phyloP scores from a whole-genome alignment of 2,329 filamentous ascomycete genomes.

The Phyllosticta capitalensis region DNA sequence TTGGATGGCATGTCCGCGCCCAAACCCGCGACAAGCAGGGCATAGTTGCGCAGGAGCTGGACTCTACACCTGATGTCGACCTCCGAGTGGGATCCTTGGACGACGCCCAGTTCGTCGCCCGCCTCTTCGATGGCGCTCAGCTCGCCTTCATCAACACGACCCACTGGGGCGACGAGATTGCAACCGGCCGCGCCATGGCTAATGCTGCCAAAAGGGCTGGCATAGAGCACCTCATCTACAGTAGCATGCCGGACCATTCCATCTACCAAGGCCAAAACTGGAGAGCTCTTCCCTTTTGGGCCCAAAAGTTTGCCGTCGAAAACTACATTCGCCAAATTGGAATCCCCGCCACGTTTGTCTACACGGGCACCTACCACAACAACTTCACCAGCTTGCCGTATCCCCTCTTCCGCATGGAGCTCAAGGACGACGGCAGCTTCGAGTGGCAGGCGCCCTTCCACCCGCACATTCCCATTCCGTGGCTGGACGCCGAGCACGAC shows the following conservation, averaged over 20 bases:
- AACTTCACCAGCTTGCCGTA: conserved; percentile 93
- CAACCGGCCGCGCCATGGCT: conserved; percentile 78
- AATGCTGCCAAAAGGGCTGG: conserved; percentile 79
- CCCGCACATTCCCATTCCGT: conserved; percentile 78
- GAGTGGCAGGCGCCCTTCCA: conserved; percentile 92
- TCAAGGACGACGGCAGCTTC: conserved; percentile 76
- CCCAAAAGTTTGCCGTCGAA: conserved; percentile 84
- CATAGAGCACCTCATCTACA: conserved; percentile 89
- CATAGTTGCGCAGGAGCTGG: conserved; percentile 79
- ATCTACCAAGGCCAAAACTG: conserved; percentile 60
- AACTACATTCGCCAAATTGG: conserved; percentile 78
- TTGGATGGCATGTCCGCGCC: conserved; percentile 87
- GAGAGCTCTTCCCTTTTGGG: conserved; percentile 84
- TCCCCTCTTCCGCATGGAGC: conserved; percentile 90
- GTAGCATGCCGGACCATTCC: conserved; percentile 91
- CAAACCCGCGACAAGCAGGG: conserved; percentile 83
- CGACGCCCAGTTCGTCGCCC: conserved; percentile 65
- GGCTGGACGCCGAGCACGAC: conserved; percentile 94
- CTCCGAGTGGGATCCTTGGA: conserved; percentile 56
- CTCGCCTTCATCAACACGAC: conserved; percentile 97
- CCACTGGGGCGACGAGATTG: conserved; percentile 89
- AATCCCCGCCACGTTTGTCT: conserved; percentile 83
- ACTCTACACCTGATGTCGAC: conserved; percentile 71
- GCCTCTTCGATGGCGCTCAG: conserved; percentile 74
- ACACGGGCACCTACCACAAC: conserved; percentile 97